Base-by-base conservation (phyloP, 768 basidiomycete species). In the Amanita exitialis region DNA sequence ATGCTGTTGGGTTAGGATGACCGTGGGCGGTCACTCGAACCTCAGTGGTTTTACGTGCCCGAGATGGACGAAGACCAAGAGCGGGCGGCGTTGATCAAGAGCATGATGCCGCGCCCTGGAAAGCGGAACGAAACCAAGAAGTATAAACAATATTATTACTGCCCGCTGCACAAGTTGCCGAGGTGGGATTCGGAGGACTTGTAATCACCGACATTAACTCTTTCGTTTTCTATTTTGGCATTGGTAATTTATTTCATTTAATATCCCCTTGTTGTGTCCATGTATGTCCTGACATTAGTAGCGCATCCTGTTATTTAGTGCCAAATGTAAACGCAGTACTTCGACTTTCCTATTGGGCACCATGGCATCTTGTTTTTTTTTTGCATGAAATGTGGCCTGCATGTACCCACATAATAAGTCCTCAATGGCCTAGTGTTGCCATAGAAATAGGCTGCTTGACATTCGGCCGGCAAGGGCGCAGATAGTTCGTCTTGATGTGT, bases 371-470 rank as follows among this genome's bases (percentile, higher is more conserved):
- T n/a, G n/a, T n/a, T n/a, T n/a, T n/a, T n/a, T n/a, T n/a, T n/a
- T n/a, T n/a, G n/a, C n/a, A n/a, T n/a, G n/a, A n/a, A n/a, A n/a
- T n/a, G n/a, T n/a, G n/a, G n/a, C n/a, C n/a, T n/a, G n/a, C n/a
- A n/a, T n/a, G n/a, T n/a, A n/a, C n/a, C n/a, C n/a, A n/a, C n/a
- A n/a, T n/a, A n/a, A n/a, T n/a, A n/a, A n/a, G n/a, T n/a, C n/a
- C n/a, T n/a, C n/a, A n/a, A n/a, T n/a, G n/a, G n/a, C n/a, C n/a
- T n/a, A n/a, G n/a, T n/a, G n/a, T n/a, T n/a, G n/a, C n/a, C n/a
- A n/a, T n/a, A n/a, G n/a, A 97, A 84, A 66, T 92, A 98, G 0
- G 92, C 85, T 0, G 78, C 52, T 58, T 93, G 90, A 55, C 96
- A 99, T 67, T 98, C 96, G 0, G 77, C 68, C 25, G 97, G 70